phyloP scores from a whole-genome alignment of 2,329 filamentous ascomycete species.

The Moelleriella libera region DNA sequence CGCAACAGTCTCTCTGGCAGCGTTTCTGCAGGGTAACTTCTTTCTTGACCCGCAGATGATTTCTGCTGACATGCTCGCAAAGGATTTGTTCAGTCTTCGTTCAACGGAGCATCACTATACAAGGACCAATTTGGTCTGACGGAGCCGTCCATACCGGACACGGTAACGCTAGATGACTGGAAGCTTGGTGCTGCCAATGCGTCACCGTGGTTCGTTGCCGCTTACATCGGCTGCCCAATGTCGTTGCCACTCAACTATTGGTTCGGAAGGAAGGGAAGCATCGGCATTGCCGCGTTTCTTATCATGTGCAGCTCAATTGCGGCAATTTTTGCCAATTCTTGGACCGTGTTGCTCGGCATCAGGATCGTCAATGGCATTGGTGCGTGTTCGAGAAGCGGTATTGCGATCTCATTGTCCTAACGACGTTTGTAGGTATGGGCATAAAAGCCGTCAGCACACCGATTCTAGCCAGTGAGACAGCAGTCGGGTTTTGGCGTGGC shows the following conservation, averaged over 20 bases:
- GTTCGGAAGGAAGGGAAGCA: slow-evolving; percentile 24
- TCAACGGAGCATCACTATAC: slow-evolving; percentile 25
- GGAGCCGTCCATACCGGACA: not conserved
- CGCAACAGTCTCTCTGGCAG: slow-evolving; percentile 26
- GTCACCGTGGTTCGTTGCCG: slow-evolving; percentile 23
- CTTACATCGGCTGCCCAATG: slow-evolving; percentile 22
- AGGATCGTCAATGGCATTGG: slow-evolving; percentile 24
- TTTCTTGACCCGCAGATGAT: not conserved
- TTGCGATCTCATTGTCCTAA: not conserved
- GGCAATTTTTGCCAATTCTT: slow-evolving; percentile 17
- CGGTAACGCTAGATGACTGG: slow-evolving; percentile 16
- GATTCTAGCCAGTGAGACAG: slow-evolving; percentile 30
- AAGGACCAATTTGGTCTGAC: slow-evolving; percentile 9
- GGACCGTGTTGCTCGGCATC: slow-evolving; percentile 18
- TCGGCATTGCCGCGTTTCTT: slow-evolving; percentile 21
- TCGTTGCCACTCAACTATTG: slow-evolving; percentile 26
- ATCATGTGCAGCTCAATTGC: slow-evolving; percentile 24
- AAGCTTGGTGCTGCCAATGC: slow-evolving; percentile 24
- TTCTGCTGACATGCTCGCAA: not conserved
- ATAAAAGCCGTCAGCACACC: slow-evolving; percentile 33
- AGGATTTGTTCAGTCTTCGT: slow-evolving; percentile 28
- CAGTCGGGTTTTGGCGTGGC: slow-evolving; percentile 31
- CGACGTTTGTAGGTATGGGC: slow-evolving; percentile 23
- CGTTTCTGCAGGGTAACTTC: slow-evolving; percentile 21
- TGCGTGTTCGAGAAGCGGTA: slow-evolving; percentile 8